A percentile compares a stretch with the other conserved stretches of the same genome.
Conservation (phyloP, 2,329 filamentous ascomycete genomes). For the Clarireedia homoeocarpa region DNA sequence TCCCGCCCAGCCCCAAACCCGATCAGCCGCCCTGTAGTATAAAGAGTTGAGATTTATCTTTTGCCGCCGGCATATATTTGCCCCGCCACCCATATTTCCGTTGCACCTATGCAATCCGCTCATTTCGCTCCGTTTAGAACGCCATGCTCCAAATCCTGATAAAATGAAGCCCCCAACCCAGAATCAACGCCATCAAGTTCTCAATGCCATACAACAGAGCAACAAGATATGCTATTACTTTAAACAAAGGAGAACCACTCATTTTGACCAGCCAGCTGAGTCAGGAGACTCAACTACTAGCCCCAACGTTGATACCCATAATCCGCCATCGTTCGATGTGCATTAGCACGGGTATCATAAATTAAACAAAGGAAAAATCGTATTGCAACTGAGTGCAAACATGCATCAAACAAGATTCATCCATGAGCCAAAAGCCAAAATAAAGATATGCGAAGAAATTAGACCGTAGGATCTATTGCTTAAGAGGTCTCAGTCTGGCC, state of each 20-base stretch:
- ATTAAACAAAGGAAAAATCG: slow-evolving; percentile 21
- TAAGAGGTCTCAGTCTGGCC: slow-evolving; percentile 27
- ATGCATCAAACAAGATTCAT: slow-evolving; percentile 9
- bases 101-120: not conserved
- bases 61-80: too few species aligned
- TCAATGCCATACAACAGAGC: slow-evolving; percentile 28
- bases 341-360: slow-evolving; percentile 28
- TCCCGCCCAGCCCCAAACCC: too few species aligned
- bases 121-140: not conserved
- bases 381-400: not conserved
- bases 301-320: slow-evolving; percentile 20
- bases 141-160: not conserved
- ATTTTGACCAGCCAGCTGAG: slow-evolving; percentile 7
- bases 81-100: not conserved
- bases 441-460: slow-evolving; percentile 16
- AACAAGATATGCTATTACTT: slow-evolving; percentile 10
- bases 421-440: slow-evolving; percentile 4
- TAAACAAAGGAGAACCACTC: slow-evolving; percentile 10
- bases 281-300: not conserved
- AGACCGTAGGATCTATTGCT: not conserved
- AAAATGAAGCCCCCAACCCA: not conserved
- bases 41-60: too few species aligned
- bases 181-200: slow-evolving; percentile 13
- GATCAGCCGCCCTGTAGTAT: too few species aligned
- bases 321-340: slow-evolving; percentile 17